These are phyloP conservation scores for Parmelia sp. DNA, from an alignment of 495 filamentous ascomycete genomes.

Conservation along the genomic window DNA sequence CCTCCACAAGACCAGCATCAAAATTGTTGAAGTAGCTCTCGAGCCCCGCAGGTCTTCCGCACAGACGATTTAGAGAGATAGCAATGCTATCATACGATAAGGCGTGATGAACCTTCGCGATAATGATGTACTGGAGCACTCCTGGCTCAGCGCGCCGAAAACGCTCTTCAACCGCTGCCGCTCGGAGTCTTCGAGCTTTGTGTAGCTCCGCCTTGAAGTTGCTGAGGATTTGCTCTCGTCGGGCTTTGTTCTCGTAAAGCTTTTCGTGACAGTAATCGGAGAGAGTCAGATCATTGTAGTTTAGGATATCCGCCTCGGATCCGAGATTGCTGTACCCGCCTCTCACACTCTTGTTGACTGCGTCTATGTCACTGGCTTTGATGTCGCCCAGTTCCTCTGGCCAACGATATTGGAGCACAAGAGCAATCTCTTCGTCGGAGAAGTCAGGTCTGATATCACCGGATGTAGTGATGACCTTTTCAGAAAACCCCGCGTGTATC, in stretches of 20 bases:
- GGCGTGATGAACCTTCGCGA: neutral
- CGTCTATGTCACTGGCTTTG: neutral
- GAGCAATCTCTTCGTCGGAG: neutral
- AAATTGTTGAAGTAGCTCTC: neutral
- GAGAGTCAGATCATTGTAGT: slow-evolving; percentile 2
- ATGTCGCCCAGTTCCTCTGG: neutral
- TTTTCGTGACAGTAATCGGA: slow-evolving; percentile 6
- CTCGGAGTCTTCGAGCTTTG: slow-evolving; percentile 1
- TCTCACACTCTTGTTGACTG: neutral
- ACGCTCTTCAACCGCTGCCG: neutral
- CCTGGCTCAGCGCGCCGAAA: neutral
- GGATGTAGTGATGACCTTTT: neutral
- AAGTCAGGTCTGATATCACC: slow-evolving; percentile 5
- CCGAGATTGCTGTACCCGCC: neutral
- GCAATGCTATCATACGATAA: slow-evolving; percentile 3
- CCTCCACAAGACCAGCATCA: neutral
- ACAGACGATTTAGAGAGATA: neutral
- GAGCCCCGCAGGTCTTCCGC: neutral
- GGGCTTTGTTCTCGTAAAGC: neutral
- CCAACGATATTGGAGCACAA: slow-evolving; percentile 6
- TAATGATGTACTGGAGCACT: slow-evolving; percentile 3
- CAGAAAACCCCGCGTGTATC: neutral
- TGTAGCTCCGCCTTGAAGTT: neutral
- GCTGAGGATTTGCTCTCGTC: slow-evolving; percentile 1
- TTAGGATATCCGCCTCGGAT: neutral